A percentile compares a stretch with the other conserved stretches of the same genome.
phyloP scores from a whole-genome alignment of 2,329 filamentous ascomycete genomes.

The Chaetothyriales sp. region DNA sequence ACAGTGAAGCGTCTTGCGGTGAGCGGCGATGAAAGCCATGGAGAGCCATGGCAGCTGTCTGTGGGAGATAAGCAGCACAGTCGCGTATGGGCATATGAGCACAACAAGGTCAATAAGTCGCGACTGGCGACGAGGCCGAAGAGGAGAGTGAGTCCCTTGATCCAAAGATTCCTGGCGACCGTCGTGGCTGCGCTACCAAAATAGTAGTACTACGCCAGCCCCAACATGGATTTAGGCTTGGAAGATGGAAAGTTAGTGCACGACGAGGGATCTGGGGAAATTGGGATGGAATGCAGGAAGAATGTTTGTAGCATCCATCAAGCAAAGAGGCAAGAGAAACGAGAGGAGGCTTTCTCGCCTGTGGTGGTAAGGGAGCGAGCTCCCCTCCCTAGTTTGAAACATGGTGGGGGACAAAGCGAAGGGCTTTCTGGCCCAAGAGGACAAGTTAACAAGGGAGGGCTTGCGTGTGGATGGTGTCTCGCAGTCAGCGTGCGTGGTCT shows the following conservation, averaged over 20 bases:
- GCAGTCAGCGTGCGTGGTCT: not conserved
- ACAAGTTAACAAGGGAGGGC: no score
- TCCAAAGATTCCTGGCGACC: not conserved
- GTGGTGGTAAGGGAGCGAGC: not conserved
- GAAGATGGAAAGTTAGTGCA: not conserved
- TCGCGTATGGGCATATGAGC: not conserved
- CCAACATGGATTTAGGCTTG: not conserved
- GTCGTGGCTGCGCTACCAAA: not conserved
- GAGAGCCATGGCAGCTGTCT: not conserved
- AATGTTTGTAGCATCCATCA: conserved; percentile 1
- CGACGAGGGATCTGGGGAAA: not conserved
- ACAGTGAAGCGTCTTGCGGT: not conserved
- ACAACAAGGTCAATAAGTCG: not conserved
- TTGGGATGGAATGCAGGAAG: not conserved
- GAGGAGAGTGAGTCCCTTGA: not conserved
- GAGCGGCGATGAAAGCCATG: not conserved
- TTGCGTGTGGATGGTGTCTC: not conserved
- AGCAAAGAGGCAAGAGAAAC: not conserved
- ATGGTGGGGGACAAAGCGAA: not conserved
- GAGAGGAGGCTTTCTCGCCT: conserved; percentile 1
- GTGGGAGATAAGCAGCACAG: not conserved
- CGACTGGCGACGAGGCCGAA: not conserved
- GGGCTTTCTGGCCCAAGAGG: no score
- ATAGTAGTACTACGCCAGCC: not conserved
- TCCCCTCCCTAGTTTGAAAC: not conserved